Evolutionary conservation across 2,329 filamentous ascomycete species (phyloP).

Genomic region (Pleurostoma richardsiae): DNA sequence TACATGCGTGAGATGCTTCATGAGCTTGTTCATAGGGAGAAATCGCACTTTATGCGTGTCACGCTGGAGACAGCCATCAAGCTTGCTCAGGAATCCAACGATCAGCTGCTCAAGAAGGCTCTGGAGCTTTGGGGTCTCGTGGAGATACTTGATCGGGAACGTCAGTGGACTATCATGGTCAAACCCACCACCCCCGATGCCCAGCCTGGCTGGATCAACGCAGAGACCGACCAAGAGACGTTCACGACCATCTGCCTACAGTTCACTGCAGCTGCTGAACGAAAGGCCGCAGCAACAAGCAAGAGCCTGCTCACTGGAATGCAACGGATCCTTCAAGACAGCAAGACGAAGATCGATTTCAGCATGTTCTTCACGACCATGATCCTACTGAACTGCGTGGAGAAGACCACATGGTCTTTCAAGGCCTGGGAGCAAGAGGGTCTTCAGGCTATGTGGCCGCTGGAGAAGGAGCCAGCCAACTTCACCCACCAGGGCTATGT

Average conservation of each 20-base stretch:
- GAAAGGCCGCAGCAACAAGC: constrained; percentile 56
- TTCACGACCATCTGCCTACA: constrained; percentile 61
- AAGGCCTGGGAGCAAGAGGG: constrained; percentile 63
- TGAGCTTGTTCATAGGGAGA: constrained; percentile 53
- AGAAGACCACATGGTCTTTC: constrained; percentile 66
- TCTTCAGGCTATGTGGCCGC: constrained; percentile 54
- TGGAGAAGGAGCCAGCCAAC: constrained; percentile 50
- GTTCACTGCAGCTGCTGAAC: constrained; percentile 59
- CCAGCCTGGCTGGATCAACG: constrained; percentile 41
- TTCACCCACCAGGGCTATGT: constrained; percentile 56
- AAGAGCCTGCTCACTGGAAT: constrained; percentile 54
- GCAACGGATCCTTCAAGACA: constrained; percentile 56
- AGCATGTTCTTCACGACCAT: constrained; percentile 57
- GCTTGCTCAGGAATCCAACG: constrained; percentile 41
- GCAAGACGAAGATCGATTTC: constrained; percentile 54
- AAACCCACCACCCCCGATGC: constrained; percentile 35
- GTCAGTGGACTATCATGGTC: constrained; percentile 54
- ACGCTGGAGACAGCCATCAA: constrained; percentile 46
- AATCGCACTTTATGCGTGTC: constrained; percentile 54
- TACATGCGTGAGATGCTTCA: constrained; percentile 56
- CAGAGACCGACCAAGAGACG: constrained; percentile 48
- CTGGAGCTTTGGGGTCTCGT: constrained; percentile 62
- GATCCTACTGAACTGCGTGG: constrained; percentile 60
- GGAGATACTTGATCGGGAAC: constrained; percentile 60
- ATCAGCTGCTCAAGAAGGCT: constrained; percentile 51